Conservation (phyloP, 331 rosid genomes). For the Acacia pycnantha region DNA sequence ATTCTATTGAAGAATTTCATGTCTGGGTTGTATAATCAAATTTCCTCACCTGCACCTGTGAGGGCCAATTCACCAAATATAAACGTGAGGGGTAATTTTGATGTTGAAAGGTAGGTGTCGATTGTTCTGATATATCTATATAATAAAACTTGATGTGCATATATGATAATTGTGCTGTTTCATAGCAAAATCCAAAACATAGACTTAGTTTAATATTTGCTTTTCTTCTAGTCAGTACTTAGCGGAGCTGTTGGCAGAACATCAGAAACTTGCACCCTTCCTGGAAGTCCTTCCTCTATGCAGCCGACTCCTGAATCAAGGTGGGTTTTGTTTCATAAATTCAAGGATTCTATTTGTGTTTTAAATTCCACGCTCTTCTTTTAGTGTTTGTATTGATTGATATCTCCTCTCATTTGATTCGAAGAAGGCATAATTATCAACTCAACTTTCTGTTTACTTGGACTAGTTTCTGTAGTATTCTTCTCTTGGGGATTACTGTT, state of each 20-base stretch:
- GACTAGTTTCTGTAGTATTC: slow-evolving; percentile 17
- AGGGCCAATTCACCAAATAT: slow-evolving; percentile 70
- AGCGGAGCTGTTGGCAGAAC: slow-evolving; percentile 82
- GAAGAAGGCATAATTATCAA: slow-evolving; percentile 12
- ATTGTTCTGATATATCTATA: not conserved
- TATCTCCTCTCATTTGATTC: slow-evolving; percentile 18
- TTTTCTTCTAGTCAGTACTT: slow-evolving; percentile 70
- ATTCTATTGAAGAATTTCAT: slow-evolving; percentile 34
- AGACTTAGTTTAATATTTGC: slow-evolving; percentile 11
- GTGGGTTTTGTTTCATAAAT: slow-evolving; percentile 37
- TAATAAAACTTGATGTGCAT: not conserved
- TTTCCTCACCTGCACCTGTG: slow-evolving; percentile 63
- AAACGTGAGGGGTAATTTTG: slow-evolving; percentile 55
- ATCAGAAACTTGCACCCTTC: slow-evolving; percentile 91
- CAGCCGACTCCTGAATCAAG: slow-evolving; percentile 89
- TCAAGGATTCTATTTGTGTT: not conserved
- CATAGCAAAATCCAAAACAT: not conserved
- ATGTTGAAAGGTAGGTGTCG: slow-evolving; percentile 51
- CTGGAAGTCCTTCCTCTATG: slow-evolving; percentile 88
- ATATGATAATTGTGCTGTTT: not conserved
- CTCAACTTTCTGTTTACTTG: slow-evolving; percentile 11
- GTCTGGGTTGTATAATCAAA: slow-evolving; percentile 66
- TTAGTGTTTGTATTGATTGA: not conserved
- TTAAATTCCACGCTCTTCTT: slow-evolving; percentile 6
- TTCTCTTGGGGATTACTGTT: not conserved